Percentiles rank a stretch among this genome's conserved stretches.
These are phyloP conservation scores for Populus simonii DNA, from an alignment of 345 rosid genomes.

Conservation along the genomic window DNA sequence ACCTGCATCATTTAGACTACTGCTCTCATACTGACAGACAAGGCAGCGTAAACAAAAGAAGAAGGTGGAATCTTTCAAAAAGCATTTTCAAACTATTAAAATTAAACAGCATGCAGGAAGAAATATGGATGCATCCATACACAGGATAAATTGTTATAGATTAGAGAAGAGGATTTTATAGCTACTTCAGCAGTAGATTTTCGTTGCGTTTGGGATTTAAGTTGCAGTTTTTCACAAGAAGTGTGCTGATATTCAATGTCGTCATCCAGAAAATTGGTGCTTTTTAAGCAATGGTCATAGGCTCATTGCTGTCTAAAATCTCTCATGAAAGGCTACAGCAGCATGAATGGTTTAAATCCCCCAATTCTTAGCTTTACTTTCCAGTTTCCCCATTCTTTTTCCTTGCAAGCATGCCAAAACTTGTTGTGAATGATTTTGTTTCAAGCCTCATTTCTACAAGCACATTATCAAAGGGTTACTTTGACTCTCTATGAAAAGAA, in stretches of 20 bases:
- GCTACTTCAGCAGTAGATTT: not conserved
- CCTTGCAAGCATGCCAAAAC: not conserved
- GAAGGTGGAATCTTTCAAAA: not conserved
- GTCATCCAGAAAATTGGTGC: not conserved
- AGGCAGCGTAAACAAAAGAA: not conserved
- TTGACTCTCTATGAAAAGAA: too few species aligned
- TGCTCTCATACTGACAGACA: not conserved
- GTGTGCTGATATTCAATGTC: not conserved
- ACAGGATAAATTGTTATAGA: not conserved
- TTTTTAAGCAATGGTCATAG: not conserved
- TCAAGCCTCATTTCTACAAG: too few species aligned
- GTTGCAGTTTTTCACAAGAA: not conserved
- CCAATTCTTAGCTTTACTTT: not conserved
- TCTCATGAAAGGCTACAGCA: not conserved
- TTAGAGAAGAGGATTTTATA: not conserved
- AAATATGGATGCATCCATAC: not conserved
- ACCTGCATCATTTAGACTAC: slow-evolving; percentile 48
- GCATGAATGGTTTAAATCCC: not conserved
- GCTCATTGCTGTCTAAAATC: not conserved
- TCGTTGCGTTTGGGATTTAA: not conserved
- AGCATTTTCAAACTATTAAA: not conserved
- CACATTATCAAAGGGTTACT: too few species aligned
- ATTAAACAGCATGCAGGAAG: not conserved
- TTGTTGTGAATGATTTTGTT: not conserved
- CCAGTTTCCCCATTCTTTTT: not conserved